A percentile compares a stretch with the other conserved stretches of the same genome.
phyloP scores from a whole-genome alignment of 1,139 yeast genomes.

The Debaryomyces sp. region DNA sequence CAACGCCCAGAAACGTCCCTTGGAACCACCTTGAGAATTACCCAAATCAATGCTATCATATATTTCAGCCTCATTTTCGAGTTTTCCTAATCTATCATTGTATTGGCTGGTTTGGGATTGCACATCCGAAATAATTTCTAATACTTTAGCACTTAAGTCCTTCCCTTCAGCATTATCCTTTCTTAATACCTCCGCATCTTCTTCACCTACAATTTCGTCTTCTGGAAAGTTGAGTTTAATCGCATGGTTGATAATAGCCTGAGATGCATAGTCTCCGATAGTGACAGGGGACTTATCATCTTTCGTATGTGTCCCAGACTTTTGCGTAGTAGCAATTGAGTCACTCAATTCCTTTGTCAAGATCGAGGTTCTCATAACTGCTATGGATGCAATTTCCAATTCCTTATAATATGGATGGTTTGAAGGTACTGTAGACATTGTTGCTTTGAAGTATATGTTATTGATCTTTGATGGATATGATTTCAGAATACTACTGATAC shows the following conservation, averaged over 20 bases:
- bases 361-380: conserved; percentile 84
- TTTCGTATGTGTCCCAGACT: conserved; percentile 71
- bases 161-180: conserved; percentile 42
- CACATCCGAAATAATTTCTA: conserved; percentile 50
- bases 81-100: conserved; percentile 37
- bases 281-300: conserved; percentile 95
- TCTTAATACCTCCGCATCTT: conserved; percentile 70
- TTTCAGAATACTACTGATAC: not conserved
- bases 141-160: conserved; percentile 44
- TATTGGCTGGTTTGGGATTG: conserved; percentile 36
- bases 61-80: conserved; percentile 52
- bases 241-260: conserved; percentile 87
- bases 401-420: conserved; percentile 47
- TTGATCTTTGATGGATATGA: not conserved
- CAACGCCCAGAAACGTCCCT: conserved; percentile 92
- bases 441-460: not conserved
- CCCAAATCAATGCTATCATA: conserved; percentile 77
- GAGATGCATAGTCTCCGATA: conserved; percentile 95
- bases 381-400: conserved; percentile 77
- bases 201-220: conserved; percentile 94
- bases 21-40: conserved; percentile 70
- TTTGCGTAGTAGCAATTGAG: conserved; percentile 59
- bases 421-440: conserved; percentile 2
- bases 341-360: conserved; percentile 75
- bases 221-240: conserved; percentile 74